Conservation (phyloP, 106 monocot genomes). For the Narthecium ossifragum region DNA sequence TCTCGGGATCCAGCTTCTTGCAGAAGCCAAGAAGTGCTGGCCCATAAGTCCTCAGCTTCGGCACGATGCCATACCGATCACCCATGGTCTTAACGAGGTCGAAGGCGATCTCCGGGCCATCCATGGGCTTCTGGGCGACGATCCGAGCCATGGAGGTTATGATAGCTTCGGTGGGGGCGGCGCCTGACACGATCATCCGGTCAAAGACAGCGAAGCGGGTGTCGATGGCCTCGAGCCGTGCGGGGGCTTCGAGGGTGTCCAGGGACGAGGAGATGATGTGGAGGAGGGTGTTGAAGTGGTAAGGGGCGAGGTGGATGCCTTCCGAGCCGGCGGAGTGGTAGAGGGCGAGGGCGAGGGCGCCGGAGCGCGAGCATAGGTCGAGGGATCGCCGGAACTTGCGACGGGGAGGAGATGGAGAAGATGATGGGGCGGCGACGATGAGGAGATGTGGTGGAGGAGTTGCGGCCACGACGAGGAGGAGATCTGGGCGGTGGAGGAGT, state of each 20-base stretch:
- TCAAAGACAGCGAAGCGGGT: constrained; percentile 51
- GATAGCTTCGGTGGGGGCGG: constrained; percentile 62
- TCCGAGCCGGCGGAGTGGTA: constrained; percentile 31
- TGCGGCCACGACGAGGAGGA: too few species aligned
- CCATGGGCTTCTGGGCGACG: constrained; percentile 17
- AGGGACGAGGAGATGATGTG: constrained; percentile 48
- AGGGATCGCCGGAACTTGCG: constrained; percentile 62
- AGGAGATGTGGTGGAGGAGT: too few species aligned
- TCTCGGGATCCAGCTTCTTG: constrained; percentile 34
- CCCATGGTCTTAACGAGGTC: constrained; percentile 72
- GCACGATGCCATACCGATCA: constrained; percentile 32
- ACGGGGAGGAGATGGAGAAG: too few species aligned
- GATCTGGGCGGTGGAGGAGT: too few species aligned
- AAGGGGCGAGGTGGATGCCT: constrained; percentile 34
- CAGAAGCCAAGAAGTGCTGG: constrained; percentile 68
- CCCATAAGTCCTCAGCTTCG: constrained; percentile 63
- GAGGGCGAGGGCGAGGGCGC: constrained; percentile 51
- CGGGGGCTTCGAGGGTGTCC: constrained; percentile 6
- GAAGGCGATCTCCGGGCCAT: constrained; percentile 56
- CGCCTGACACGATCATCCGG: constrained; percentile 51
- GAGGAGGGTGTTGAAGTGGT: constrained; percentile 81
- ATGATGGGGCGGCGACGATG: too few species aligned
- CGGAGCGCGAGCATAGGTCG: constrained; percentile 41
- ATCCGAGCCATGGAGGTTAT: constrained; percentile 72
- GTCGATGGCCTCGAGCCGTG: constrained; percentile 14